Evolutionary conservation across 2,329 filamentous ascomycete species (phyloP), one percentile per base, ranked within the genome.

Genomic region (Pseudocercospora ulei): DNA sequence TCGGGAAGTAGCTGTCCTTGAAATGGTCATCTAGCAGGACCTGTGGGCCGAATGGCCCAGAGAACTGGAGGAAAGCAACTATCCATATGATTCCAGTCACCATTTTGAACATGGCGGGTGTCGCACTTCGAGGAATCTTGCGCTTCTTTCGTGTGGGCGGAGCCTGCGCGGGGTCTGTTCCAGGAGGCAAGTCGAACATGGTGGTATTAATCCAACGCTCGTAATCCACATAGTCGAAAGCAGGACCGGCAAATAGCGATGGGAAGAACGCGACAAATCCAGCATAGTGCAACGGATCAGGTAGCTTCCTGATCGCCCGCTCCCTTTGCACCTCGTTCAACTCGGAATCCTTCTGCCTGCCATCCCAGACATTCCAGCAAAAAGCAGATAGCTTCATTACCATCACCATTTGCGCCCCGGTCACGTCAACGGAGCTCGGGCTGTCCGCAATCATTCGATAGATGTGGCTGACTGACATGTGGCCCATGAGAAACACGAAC

Each of bases 361-460:
- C 92, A 60, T 98, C 90, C 55, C 90, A 86, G 5, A 96, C 80
- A 58, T 96, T 96, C 90, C 90, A 98, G 66, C 85, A 93, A 58
- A 98, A 98, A 3, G 88, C 82, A 13, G 79, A 85, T 22, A 98
- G 75, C 59, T 98, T 98, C 85, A 98, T 98, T 47, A 96, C 80
- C 52, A 96, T 66, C 20, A 98, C 90, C 90, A 98, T 98, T 62
- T 98, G 90, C 1, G 88, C 86, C 44, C 73, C 87, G 0, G 88
- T 95, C 51, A 98, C 87, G 60, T 98, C 90, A 43, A 94, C 70
- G 1, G 66, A 63, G 24, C 73, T 70, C 0, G 82, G 75, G 45
- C 76, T 71, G 51, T 81, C 70, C 24, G 72, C 66, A 24, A 78
- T 73, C 62, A 93, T 85, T 24, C 92, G 82, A 41, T 75, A 68